Evolutionary conservation across 1,139 yeast species (phyloP).

Genomic region (Zygoascus hellenicus): DNA sequence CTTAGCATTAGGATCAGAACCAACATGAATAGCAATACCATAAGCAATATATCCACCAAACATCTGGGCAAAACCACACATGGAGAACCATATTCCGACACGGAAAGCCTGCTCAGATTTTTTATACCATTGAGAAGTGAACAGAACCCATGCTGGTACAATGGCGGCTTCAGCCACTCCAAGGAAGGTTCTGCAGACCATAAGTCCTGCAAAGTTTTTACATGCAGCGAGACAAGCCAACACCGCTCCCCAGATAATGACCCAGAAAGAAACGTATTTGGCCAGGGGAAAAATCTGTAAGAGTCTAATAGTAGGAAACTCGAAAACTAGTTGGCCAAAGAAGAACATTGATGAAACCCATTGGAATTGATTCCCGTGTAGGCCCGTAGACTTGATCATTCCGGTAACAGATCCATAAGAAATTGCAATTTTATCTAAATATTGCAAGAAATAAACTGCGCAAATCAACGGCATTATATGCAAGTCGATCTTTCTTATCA

Average conservation of each 20-base stretch:
- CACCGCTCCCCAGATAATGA: slow-evolving; percentile 48
- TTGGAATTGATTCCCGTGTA: slow-evolving; percentile 39
- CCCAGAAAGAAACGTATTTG: slow-evolving; percentile 42
- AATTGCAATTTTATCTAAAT: slow-evolving; percentile 59
- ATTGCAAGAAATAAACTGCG: slow-evolving; percentile 46
- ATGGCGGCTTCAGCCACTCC: slow-evolving; percentile 55
- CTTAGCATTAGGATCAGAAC: slow-evolving; percentile 19
- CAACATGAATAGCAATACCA: slow-evolving; percentile 42
- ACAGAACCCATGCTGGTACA: slow-evolving; percentile 47
- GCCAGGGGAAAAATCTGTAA: slow-evolving; percentile 52
- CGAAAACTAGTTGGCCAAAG: slow-evolving; percentile 47
- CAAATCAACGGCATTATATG: slow-evolving; percentile 42
- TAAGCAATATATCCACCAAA: slow-evolving; percentile 30
- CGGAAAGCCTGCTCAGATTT: slow-evolving; percentile 47
- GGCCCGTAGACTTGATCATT: slow-evolving; percentile 37
- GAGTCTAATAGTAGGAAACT: slow-evolving; percentile 49
- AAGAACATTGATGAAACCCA: slow-evolving; percentile 61
- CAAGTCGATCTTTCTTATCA: slow-evolving; percentile 49
- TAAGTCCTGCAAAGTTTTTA: slow-evolving; percentile 43
- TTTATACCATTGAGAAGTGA: slow-evolving; percentile 52
- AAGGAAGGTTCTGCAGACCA: slow-evolving; percentile 45
- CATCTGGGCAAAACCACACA: slow-evolving; percentile 35
- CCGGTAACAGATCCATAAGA: slow-evolving; percentile 61
- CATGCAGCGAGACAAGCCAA: slow-evolving; percentile 46
- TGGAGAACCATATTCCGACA: slow-evolving; percentile 24